Conservation (phyloP, 495 filamentous ascomycete genomes). For the Endocarpon pusillum region DNA sequence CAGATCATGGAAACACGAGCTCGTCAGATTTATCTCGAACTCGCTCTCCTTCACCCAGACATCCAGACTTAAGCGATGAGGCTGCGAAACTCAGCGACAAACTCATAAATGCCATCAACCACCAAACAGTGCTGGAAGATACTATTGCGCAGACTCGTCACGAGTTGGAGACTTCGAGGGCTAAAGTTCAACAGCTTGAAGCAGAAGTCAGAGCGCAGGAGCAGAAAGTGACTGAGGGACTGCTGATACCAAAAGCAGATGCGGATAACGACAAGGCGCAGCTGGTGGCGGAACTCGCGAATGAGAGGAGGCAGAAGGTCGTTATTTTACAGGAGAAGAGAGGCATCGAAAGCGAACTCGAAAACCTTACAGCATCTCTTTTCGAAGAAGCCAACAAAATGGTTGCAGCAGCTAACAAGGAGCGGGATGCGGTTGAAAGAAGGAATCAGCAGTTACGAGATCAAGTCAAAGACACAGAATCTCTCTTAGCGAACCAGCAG, state of each 20-base stretch:
- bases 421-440: constrained; percentile 56
- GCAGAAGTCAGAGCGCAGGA: constrained; percentile 47
- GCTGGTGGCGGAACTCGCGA: constrained; percentile 45
- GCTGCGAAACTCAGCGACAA: constrained; percentile 87
- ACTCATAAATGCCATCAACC: constrained; percentile 91
- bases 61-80: constrained; percentile 72
- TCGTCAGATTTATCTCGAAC: constrained; percentile 21
- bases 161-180: constrained; percentile 60
- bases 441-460: constrained; percentile 64
- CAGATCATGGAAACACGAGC: constrained; percentile 28
- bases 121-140: constrained; percentile 87
- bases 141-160: constrained; percentile 64
- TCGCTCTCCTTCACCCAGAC: constrained; percentile 28
- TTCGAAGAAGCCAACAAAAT: constrained; percentile 3
- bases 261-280: constrained; percentile 53
- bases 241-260: constrained; percentile 51
- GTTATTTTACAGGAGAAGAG: constrained; percentile 55
- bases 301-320: constrained; percentile 41
- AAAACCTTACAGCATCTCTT: constrained; percentile 55
- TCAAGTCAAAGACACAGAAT: constrained; percentile 69
- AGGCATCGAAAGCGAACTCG: constrained; percentile 65
- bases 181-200: constrained; percentile 52
- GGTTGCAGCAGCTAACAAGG: constrained; percentile 11
- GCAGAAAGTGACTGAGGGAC: constrained; percentile 49
- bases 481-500: constrained; percentile 74